Base-by-base conservation (phyloP, 208 protist species). In the Leishmania guyanensis region DNA sequence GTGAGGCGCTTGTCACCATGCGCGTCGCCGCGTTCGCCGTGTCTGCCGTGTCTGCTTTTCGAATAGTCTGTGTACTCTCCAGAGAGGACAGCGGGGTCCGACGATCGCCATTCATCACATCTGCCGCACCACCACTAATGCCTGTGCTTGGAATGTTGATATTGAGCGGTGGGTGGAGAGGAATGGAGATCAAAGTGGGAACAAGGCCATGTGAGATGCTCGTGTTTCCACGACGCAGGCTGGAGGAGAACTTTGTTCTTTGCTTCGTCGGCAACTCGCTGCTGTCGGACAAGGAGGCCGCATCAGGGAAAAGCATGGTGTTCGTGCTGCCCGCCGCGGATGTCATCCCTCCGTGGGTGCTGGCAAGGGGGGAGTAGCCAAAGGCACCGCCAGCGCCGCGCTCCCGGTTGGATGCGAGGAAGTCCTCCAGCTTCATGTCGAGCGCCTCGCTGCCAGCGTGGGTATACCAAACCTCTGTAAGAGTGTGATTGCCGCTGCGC, bases 361-460 rank as follows among this genome's bases (percentile, higher is more conserved):
- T 83, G 77, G 72, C 56, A 33, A 84, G 50, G 9, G 79, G 80
- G 36, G 80, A 85, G 36, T 71, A 71, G 33, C 71, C 53, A 0
- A 77, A 85, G 14, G 51, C 29, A 29, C 43, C 50, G 51, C 46
- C 68, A 22, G 29, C 75, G 80, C 70, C 69, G 66, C 68, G 79
- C 29, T 87, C 85, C 29, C 80, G 76, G 77, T 95, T 95, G 26
- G 83, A 68, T 29, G 80, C 56, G 17, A 95, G 75, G 62, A 95
- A 89, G 69, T 86, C 91, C 53, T 93, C 88, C 46, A 95, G 79
- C 82, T 94, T 94, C 75, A 92, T 89, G 73, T 86, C 75, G 22
- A 95, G 81, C 17, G 92, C 89, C 33, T 89, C 86, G 64, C 84
- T 87, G 54, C 85, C 87, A 22, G 84, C 78, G 29, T 66, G 82